Evolutionary conservation across 2,329 filamentous ascomycete species (phyloP).

Genomic region (Talaromyces albobiverticillius): DNA sequence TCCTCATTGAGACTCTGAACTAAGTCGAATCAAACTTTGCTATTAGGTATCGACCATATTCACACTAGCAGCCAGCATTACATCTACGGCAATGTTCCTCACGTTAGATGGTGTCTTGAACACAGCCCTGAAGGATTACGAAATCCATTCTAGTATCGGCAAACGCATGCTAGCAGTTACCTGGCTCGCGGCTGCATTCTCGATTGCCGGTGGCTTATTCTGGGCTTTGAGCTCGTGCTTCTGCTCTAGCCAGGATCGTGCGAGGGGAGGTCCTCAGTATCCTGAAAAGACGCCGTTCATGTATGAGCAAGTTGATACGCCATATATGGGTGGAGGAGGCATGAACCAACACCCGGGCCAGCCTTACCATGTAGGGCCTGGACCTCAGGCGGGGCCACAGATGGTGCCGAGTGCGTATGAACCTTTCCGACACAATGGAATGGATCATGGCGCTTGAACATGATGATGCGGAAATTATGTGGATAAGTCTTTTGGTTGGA

Average conservation of each 20-base stretch:
- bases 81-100: slow-evolving; percentile 71
- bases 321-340: slow-evolving; percentile 19
- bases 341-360: slow-evolving; percentile 18
- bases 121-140: slow-evolving; percentile 65
- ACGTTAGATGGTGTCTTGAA: slow-evolving; percentile 69
- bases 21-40: neutral
- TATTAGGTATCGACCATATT: slow-evolving; percentile 51
- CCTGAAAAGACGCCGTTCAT: slow-evolving; percentile 61
- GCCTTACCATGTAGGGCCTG: neutral
- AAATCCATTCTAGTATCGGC: slow-evolving; percentile 66
- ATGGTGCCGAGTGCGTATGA: neutral
- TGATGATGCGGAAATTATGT: no score
- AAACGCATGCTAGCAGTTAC: slow-evolving; percentile 65
- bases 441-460: neutral
- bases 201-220: slow-evolving; percentile 74
- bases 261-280: slow-evolving; percentile 33
- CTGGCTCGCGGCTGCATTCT: slow-evolving; percentile 79
- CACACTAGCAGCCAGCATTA: slow-evolving; percentile 63
- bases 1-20: neutral
- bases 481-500: no score
- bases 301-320: slow-evolving; percentile 53
- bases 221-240: slow-evolving; percentile 92
- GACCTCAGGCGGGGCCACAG: neutral
- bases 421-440: slow-evolving; percentile 1
- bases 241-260: slow-evolving; percentile 65